Conservation (phyloP, 768 basidiomycete genomes). For the Tulasnella sp. region DNA sequence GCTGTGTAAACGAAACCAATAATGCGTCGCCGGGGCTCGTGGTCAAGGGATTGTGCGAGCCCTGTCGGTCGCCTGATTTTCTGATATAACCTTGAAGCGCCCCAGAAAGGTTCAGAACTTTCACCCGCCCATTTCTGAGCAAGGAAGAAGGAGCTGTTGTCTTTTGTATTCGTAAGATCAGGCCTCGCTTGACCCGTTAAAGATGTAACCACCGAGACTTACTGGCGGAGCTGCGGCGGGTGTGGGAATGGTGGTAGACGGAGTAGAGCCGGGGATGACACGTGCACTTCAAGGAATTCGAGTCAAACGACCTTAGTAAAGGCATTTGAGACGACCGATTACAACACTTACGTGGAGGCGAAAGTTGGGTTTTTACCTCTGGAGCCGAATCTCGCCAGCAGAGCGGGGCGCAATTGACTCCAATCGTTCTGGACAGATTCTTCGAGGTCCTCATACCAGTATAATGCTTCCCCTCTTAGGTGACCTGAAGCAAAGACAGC, state of each 20-base stretch:
- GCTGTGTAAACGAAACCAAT: not conserved
- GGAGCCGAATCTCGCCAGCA: no score
- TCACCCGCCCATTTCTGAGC: not conserved
- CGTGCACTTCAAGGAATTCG: not conserved
- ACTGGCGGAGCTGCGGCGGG: not conserved
- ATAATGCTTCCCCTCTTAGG: no score
- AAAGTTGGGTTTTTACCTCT: no score
- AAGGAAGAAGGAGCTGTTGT: not conserved
- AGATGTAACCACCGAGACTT: no score
- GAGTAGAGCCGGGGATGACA: not conserved
- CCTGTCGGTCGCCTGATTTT: not conserved
- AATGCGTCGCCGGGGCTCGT: not conserved
- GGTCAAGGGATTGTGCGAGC: not conserved
- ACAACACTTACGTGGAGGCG: no score
- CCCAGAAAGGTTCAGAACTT: not conserved
- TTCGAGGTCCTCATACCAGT: no score
- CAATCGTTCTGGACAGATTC: no score
- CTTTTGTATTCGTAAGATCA: not conserved
- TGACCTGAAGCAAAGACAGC: no score
- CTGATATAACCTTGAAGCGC: not conserved
- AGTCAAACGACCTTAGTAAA: no score
- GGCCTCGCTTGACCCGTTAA: no score
- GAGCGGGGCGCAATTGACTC: no score
- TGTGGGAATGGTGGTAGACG: not conserved
- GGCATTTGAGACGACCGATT: no score